These are phyloP conservation scores for Xylaria castorea DNA, from an alignment of 495 filamentous ascomycete species.

Conservation along the genomic window DNA sequence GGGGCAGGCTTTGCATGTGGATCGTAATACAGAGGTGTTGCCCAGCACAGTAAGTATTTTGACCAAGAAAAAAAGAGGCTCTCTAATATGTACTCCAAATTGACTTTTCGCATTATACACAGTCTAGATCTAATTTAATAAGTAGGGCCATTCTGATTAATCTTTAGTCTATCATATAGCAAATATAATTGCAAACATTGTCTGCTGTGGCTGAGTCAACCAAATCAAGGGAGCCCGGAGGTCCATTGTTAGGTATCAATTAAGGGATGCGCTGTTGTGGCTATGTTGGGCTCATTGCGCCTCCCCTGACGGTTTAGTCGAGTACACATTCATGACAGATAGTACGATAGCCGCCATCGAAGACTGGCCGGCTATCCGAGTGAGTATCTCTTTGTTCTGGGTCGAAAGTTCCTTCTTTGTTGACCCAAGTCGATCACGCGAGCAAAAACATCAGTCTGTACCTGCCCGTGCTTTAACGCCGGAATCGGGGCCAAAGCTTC, in stretches of 20 bases:
- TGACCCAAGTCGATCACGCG: background rate
- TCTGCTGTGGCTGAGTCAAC: background rate
- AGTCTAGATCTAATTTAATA: background rate
- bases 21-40: background rate
- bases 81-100: too few species aligned
- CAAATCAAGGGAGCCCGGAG: background rate
- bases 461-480: background rate
- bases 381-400: background rate
- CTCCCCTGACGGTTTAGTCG: background rate
- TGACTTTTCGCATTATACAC: too few species aligned
- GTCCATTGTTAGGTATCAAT: background rate
- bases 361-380: background rate
- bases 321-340: background rate
- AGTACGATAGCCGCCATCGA: background rate
- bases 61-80: too few species aligned
- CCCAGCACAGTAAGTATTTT: background rate
- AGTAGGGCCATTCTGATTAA: background rate
- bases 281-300: background rate
- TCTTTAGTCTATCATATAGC: too few species aligned
- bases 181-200: too few species aligned
- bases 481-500: background rate
- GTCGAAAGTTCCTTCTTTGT: background rate
- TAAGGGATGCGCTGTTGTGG: conserved; percentile 3
- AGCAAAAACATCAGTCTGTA: background rate
- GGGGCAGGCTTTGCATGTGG: background rate